Evolutionary conservation across 306 rosid genomes (phyloP).

Genomic region (Quercus parvula): DNA sequence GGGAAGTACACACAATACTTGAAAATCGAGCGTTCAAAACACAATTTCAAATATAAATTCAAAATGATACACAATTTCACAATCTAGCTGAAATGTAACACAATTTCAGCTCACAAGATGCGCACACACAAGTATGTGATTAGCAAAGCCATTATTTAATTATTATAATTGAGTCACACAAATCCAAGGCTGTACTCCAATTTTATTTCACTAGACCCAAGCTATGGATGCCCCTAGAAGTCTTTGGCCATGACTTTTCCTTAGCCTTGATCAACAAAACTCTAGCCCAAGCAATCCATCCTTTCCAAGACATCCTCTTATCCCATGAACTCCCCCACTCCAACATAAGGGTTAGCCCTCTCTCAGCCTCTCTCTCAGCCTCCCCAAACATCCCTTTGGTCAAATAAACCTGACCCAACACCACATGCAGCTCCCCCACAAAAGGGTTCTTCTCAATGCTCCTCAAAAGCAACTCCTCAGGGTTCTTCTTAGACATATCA

Average conservation of each 20-base stretch:
- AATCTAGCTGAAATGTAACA: no score
- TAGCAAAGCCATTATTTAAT: no score
- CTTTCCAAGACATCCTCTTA: slow-evolving; percentile 92
- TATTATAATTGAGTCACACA: no score
- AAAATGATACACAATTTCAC: no score
- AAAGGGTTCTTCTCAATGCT: slow-evolving; percentile 64
- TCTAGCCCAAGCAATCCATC: slow-evolving; percentile 86
- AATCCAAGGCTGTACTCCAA: no score
- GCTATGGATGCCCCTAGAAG: slow-evolving; percentile 70
- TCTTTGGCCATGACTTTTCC: slow-evolving; percentile 73
- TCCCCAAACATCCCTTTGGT: slow-evolving; percentile 55
- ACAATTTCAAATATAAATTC: no score
- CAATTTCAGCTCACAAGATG: no score
- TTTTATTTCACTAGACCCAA: slow-evolving; percentile 69
- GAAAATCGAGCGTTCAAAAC: no score
- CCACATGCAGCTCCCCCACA: slow-evolving; percentile 76
- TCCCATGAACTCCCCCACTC: slow-evolving; percentile 92
- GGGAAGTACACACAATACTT: no score
- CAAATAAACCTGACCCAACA: slow-evolving; percentile 58
- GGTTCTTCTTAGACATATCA: slow-evolving; percentile 19
- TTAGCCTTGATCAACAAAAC: slow-evolving; percentile 69
- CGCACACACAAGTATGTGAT: no score
- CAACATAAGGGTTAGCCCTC: slow-evolving; percentile 56
- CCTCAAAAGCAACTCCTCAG: slow-evolving; percentile 55
- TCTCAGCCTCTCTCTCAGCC: slow-evolving; percentile 61